Evolutionary conservation across 306 rosid species (phyloP).

Genomic region (Vachellia pachyceras): DNA sequence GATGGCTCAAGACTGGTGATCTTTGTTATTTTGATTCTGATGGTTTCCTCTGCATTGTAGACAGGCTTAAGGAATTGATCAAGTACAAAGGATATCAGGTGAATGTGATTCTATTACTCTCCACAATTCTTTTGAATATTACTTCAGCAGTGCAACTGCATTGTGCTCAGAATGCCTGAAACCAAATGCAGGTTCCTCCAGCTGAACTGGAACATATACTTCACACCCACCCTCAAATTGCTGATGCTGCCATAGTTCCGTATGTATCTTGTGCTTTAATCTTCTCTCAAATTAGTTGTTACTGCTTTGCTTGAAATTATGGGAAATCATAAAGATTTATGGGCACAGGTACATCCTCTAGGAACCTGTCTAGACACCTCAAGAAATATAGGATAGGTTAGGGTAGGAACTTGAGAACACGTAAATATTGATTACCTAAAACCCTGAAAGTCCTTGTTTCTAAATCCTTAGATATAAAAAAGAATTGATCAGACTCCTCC

Average conservation of each 20-base stretch:
- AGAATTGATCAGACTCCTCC: not conserved
- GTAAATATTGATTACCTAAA: too few species aligned
- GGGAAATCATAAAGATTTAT: not conserved
- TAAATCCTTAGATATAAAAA: not conserved
- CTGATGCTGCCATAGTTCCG: constrained; percentile 91
- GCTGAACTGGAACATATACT: constrained; percentile 87
- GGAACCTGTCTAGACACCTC: not conserved
- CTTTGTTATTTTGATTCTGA: constrained; percentile 91
- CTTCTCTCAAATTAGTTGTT: not conserved
- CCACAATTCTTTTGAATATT: not conserved
- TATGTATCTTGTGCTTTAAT: constrained; percentile 40
- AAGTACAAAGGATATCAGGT: constrained; percentile 97
- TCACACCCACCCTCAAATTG: constrained; percentile 70
- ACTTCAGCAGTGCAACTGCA: constrained; percentile 5
- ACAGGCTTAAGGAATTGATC: constrained; percentile 89
- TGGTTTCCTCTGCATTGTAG: constrained; percentile 80
- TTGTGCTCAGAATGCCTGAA: constrained; percentile 23
- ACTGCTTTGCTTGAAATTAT: not conserved
- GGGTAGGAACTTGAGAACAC: not conserved
- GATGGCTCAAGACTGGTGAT: constrained; percentile 96
- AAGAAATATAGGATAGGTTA: not conserved
- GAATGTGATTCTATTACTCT: not conserved
- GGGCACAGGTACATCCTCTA: not conserved
- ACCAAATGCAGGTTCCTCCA: constrained; percentile 81
- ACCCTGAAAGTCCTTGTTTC: not conserved